Evolutionary conservation across 2,329 filamentous ascomycete species (phyloP), one percentile per base, ranked within the genome.

Genomic region (Diaporthe ampelina): DNA sequence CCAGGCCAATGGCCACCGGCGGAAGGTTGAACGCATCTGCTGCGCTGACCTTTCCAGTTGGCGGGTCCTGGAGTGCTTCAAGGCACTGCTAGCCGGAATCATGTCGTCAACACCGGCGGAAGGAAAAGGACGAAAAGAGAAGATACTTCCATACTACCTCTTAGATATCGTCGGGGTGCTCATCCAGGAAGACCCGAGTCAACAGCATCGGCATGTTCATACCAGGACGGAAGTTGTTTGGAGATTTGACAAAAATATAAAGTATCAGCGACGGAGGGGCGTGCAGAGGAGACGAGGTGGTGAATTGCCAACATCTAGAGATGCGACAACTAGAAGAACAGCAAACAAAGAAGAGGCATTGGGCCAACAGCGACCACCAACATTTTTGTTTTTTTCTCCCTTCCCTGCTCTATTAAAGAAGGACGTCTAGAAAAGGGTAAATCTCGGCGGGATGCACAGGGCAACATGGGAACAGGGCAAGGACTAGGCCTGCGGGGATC

Each of bases 401-500:
- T 40, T 40, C 37, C 37, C 37, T 40, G 37, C 35, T 48, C 58
- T 10, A n/a, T 48, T 29, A 45, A 58, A 32, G 48, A 70, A 70
- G 48, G 73, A 73, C 61, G 73, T 73, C 40, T 59, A 52, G 52
- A 50, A 43, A 65, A 73, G 63, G 73, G 48, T 73, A 72, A 75
- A 73, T 59, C 29, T 73, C 63, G 63, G 48, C 32, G 58, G 58
- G 52, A 59, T 56, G 73, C 73, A 71, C 69, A 72, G 69, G 69
- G 57, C 69, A 72, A 61, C 45, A 61, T 37, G 50, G 70, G 70
- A 70, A 73, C 73, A 69, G 57, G 63, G 56, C 63, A 70, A 61
- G 73, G 73, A 75, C 71, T 65, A 69, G 71, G 70, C 37, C 48
- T 70, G 57, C 70, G 73, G 73, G 63, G 68, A 45, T 67, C 73